Evolutionary conservation across 768 basidiomycete genomes (phyloP), one percentile per base, ranked within the genome.

Genomic region (Kondoa subrosea): DNA sequence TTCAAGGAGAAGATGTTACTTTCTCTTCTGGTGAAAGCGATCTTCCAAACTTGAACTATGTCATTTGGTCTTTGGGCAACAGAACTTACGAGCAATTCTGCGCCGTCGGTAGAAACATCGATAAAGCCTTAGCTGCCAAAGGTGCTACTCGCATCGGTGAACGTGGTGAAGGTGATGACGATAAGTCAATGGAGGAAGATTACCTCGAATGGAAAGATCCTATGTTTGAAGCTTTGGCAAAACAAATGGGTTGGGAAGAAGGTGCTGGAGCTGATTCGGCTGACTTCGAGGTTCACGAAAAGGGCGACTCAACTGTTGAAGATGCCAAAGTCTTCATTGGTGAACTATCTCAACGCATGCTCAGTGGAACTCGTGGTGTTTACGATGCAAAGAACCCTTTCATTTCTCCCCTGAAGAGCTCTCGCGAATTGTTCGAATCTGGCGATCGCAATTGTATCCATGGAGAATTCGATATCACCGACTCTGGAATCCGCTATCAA

Each of bases 111-210:
- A 83, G 86, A 57, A 84, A 85, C 69, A 81, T 92, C 66, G 93
- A 99, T 73, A 74, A 81, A 1, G 78, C 83, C 31, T 79, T 99
- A 68, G 77, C 82, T 2, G 84, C 85, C 75, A 85, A 91, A 81
- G 93, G 91, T 31, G 95, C 84, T 26, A 76, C 80, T 66, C 85
- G 90, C 65, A 87, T 97, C 34, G 91, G 91, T 57, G 85, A 87
- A 76, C 82, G 87, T 50, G 93, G 93, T 12, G 92, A 97, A 78
- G 93, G 93, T 71, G 95, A 99, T 75, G 93, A 99, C 75, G 95
- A 99, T 78, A 95, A 95, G 81, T 91, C 88, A 76, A 96, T 99
- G 92, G 93, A 99, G 77, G 93, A 99, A 80, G 93, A 99, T 77
- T 99, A 97, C 77, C 83, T 99, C 15, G 91, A 89, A 74, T 99